Conservation (phyloP, 1,284 basidiomycete genomes). For the Meira nashicola region DNA sequence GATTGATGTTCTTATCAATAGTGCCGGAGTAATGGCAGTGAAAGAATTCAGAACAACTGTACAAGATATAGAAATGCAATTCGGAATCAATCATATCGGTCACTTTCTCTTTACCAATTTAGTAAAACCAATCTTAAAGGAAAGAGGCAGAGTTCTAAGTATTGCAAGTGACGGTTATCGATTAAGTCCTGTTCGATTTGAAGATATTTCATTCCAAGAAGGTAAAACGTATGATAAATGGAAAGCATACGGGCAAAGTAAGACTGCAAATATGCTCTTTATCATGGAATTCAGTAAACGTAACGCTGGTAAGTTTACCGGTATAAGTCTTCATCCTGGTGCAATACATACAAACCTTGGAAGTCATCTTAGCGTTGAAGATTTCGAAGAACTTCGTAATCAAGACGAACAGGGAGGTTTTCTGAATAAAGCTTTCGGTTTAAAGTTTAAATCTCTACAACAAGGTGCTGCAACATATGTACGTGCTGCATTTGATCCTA, state of each 20-base stretch:
- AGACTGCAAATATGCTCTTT: conserved; percentile 1
- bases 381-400: background rate
- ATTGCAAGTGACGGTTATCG: background rate
- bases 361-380: background rate
- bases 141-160: background rate
- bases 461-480: background rate
- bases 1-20: conserved; percentile 1
- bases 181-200: background rate
- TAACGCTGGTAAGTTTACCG: background rate
- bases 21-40: background rate
- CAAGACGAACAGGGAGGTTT: background rate
- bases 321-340: conserved; percentile 2
- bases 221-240: background rate
- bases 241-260: background rate
- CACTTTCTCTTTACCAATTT: conserved; percentile 3
- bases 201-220: background rate
- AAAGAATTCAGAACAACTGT: background rate
- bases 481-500: background rate
- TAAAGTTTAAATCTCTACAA: background rate
- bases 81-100: background rate
- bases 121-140: background rate
- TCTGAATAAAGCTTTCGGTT: background rate
- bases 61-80: background rate
- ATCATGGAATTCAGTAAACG: background rate
- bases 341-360: background rate